Percentiles rank a stretch among this genome's conserved stretches.
These are phyloP conservation scores for Gypsophila paniculata DNA, from an alignment of 179 eudicot species.

Conservation along the genomic window DNA sequence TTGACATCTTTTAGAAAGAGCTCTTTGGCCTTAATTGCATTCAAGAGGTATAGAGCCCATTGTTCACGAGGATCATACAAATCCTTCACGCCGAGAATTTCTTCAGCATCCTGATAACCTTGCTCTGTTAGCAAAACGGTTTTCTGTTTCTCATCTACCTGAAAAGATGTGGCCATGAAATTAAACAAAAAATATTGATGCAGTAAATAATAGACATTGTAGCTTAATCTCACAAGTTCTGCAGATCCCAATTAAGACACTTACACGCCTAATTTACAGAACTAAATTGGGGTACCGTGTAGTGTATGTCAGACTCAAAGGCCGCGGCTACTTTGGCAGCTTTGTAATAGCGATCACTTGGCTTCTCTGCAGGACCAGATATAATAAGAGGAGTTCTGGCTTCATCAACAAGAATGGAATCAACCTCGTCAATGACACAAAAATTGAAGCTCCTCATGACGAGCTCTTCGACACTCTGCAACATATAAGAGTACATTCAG, in stretches of 20 bases:
- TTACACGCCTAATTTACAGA: neutral
- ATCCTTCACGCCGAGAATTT: constrained; percentile 86
- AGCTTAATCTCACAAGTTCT: neutral
- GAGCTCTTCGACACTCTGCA: constrained; percentile 92
- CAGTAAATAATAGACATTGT: neutral
- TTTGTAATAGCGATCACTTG: constrained; percentile 95
- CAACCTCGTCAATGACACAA: constrained; percentile 97
- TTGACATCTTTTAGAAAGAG: constrained; percentile 92
- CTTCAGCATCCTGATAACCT: constrained; percentile 99
- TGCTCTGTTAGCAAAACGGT: constrained; percentile 82
- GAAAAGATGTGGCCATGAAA: constrained; percentile 27
- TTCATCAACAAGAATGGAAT: constrained; percentile 95
- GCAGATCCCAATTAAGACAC: neutral
- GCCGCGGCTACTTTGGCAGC: constrained; percentile 97
- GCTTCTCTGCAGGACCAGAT: constrained; percentile 98
- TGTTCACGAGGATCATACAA: constrained; percentile 97
- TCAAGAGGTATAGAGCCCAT: constrained; percentile 87
- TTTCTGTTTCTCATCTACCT: constrained; percentile 99
- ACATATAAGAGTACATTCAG: constrained; percentile 30
- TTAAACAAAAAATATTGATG: neutral
- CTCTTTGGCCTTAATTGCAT: constrained; percentile 97
- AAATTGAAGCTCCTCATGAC: constrained; percentile 83
- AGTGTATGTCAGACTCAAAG: constrained; percentile 90
- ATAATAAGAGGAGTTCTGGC: constrained; percentile 98
- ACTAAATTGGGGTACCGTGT: constrained; percentile 52